Conservation (phyloP, 2,329 filamentous ascomycete species). For the Aspergillus ustus region DNA sequence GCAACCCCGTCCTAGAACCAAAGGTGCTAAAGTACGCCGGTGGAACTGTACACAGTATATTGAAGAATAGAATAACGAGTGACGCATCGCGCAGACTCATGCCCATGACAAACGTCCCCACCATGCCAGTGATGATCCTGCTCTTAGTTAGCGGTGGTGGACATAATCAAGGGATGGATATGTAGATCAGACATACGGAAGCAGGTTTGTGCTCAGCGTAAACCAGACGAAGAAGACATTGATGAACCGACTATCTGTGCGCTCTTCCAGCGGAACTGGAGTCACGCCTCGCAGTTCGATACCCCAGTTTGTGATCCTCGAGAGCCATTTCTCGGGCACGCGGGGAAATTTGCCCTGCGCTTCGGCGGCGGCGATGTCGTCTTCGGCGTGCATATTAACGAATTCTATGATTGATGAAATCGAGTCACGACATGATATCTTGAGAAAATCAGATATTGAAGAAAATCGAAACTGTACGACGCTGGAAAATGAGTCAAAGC, state of each 20-base stretch:
- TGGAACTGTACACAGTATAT: slow-evolving; percentile 9
- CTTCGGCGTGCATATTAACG: neutral
- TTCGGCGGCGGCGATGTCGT: neutral
- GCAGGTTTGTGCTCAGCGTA: slow-evolving; percentile 13
- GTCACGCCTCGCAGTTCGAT: slow-evolving; percentile 15
- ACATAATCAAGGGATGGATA: neutral
- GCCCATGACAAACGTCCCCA: slow-evolving; percentile 11
- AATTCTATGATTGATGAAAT: neutral
- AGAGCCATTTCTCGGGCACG: slow-evolving; percentile 13
- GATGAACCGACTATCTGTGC: slow-evolving; percentile 14
- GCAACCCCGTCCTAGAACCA: slow-evolving; percentile 13
- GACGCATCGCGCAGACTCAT: slow-evolving; percentile 17
- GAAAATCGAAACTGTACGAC: too few relatives aligned
- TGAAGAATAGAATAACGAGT: slow-evolving; percentile 19
- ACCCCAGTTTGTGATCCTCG: slow-evolving; percentile 12
- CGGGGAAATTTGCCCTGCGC: neutral
- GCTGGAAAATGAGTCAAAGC: neutral
- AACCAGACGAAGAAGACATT: slow-evolving; percentile 21
- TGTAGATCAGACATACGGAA: slow-evolving; percentile 8
- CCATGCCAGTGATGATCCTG: slow-evolving; percentile 19
- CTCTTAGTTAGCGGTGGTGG: neutral
- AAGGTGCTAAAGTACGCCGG: slow-evolving; percentile 18
- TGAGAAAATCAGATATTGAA: too few relatives aligned
- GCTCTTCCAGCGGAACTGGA: slow-evolving; percentile 14
- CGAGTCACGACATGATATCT: neutral